Conservation (phyloP, 768 basidiomycete species). For the Hypholoma fasciculare region DNA sequence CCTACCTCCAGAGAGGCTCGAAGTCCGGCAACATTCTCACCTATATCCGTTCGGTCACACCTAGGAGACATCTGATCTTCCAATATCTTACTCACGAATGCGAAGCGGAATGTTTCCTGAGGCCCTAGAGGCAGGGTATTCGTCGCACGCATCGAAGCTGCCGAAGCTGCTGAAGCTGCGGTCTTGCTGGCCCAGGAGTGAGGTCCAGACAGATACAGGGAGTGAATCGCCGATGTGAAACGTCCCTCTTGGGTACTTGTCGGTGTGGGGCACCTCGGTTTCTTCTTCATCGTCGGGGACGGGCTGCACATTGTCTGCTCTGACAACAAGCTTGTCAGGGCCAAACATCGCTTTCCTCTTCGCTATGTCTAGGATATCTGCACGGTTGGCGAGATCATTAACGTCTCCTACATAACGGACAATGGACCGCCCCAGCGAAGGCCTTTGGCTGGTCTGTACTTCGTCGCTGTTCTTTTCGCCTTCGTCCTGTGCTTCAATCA, state of each 20-base stretch:
- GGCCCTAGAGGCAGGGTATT: neutral
- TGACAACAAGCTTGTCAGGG: slow-evolving; percentile 5
- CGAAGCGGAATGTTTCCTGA: neutral
- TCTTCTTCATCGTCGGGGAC: neutral
- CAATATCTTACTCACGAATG: neutral
- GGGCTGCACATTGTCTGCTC: neutral
- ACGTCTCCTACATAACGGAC: slow-evolving; percentile 10
- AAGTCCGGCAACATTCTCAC: slow-evolving; percentile 8
- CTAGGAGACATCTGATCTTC: too few species aligned
- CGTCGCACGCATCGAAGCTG: slow-evolving; percentile 8
- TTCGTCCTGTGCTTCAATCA: neutral
- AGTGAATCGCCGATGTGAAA: slow-evolving; percentile 1
- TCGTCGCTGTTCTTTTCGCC: neutral
- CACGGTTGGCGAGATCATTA: slow-evolving; percentile 7
- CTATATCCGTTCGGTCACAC: neutral
- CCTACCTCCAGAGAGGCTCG: slow-evolving; percentile 10
- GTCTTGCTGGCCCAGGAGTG: neutral
- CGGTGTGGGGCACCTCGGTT: neutral
- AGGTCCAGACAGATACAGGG: neutral
- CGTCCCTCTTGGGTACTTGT: slow-evolving; percentile 4
- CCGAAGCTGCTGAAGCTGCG: neutral
- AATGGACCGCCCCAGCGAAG: slow-evolving; percentile 9
- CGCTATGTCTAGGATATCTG: neutral
- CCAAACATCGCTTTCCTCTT: slow-evolving; percentile 10
- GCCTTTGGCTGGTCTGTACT: neutral